Base-by-base conservation (phyloP, 192 early-diverging fungal genomes). In the Chytriomyces sp. region DNA sequence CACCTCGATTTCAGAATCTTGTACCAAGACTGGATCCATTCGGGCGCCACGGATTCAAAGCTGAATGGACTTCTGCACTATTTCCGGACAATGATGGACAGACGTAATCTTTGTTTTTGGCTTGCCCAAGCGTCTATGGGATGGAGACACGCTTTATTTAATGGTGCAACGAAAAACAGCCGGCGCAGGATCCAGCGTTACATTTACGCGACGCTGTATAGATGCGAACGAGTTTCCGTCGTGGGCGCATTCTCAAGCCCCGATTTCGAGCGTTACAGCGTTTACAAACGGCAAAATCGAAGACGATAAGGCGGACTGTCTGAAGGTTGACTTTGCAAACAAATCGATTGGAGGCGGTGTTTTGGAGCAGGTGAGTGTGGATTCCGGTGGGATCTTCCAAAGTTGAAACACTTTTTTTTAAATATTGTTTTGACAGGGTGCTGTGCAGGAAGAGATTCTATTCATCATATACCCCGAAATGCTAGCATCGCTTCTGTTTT, bases 391-490 rank as follows among this genome's bases (percentile, higher is more conserved):
- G 35, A 35, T 35, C 35, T 35, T 35, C 35, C 35, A 35, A 35
- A 35, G 4, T 2, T 43, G 68, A 45, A 60, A 18, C 67, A 50
- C 35, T 5, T 45, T 35, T 11, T 48, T 20, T 26, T 62, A 49
- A 0, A 43, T 64, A 69, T 2, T 35, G 2, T 2, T 35, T 35
- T 35, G 35, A 35, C 53, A 80, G 72, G 86, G 86, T 13, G 72
- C 76, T 24, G 86, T 87, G 2, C 86, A 87, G 67, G 86, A 87
- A 60, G 86, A 87, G 62, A 86, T 87, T 67, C 73, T 72, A 3
- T 87, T 87, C 61, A 78, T 87, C 20, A 81, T 86, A 16, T 75
- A 81, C 50, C 82, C 86, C 6, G 86, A 87, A 76, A 67, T 87
- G 26, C 71, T 87, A 10, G 83, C 75, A 0, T 69, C 85, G 16